A percentile compares a stretch with the other conserved stretches of the same genome.
Conservation (phyloP, 805 yeast species). For the Wickerhamiella galacta region DNA sequence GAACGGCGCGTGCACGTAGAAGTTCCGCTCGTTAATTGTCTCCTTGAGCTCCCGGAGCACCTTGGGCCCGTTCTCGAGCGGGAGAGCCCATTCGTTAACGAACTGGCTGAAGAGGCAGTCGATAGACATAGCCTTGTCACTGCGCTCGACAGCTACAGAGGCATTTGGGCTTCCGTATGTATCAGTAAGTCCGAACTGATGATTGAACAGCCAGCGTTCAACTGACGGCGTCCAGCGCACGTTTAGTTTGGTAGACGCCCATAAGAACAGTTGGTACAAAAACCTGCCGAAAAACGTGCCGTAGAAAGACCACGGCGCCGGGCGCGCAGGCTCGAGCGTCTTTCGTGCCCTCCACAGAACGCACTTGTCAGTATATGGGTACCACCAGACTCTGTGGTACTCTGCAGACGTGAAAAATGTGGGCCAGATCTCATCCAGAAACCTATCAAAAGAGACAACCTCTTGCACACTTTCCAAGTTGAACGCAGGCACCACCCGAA, state of each 20-base stretch:
- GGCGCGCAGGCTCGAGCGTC: slow-evolving; percentile 44
- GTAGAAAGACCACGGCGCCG: slow-evolving; percentile 66
- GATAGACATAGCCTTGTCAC: slow-evolving; percentile 83
- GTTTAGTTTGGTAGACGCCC: slow-evolving; percentile 55
- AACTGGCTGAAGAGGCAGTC: slow-evolving; percentile 89
- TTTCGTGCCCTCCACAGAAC: slow-evolving; percentile 82
- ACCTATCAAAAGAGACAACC: slow-evolving; percentile 58
- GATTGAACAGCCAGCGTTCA: slow-evolving; percentile 68
- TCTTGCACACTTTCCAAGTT: slow-evolving; percentile 69
- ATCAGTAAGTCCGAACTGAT: slow-evolving; percentile 68
- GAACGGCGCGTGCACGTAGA: slow-evolving; percentile 84
- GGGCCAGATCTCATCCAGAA: slow-evolving; percentile 52
- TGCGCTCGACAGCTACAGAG: slow-evolving; percentile 52
- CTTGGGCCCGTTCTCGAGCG: slow-evolving; percentile 60
- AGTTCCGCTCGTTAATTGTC: slow-evolving; percentile 41
- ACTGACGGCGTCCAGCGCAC: slow-evolving; percentile 72
- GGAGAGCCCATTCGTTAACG: slow-evolving; percentile 96
- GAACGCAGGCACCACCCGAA: slow-evolving; percentile 71
- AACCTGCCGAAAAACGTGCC: slow-evolving; percentile 65
- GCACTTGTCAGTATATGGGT: slow-evolving; percentile 76
- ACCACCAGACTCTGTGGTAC: slow-evolving; percentile 93
- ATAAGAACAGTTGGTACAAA: slow-evolving; percentile 62
- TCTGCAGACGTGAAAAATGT: slow-evolving; percentile 78
- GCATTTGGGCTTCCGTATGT: slow-evolving; percentile 36
- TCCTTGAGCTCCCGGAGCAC: slow-evolving; percentile 34